phyloP scores from a whole-genome alignment of 257 asterid genomes.

The Osmanthus fragrans region DNA sequence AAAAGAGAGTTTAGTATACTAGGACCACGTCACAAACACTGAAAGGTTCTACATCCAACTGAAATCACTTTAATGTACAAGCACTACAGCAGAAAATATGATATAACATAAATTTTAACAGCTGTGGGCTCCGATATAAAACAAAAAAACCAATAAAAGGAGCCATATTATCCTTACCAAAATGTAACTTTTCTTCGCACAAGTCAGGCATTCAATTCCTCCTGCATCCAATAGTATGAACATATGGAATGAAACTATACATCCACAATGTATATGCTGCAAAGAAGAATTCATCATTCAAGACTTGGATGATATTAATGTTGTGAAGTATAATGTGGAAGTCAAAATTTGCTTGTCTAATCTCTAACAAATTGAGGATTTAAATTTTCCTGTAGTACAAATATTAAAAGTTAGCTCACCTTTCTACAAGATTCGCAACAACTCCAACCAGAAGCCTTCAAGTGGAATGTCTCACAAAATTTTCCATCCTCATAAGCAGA shows the following conservation, averaged over 20 bases:
- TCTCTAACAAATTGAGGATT: constrained; percentile 15
- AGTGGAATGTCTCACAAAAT: constrained; percentile 90
- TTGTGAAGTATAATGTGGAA: not conserved
- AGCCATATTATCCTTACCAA: constrained; percentile 54
- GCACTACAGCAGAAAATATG: constrained; percentile 1
- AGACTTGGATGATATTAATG: not conserved
- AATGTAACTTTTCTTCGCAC: constrained; percentile 78
- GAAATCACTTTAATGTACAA: constrained; percentile 7
- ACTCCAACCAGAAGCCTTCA: constrained; percentile 95
- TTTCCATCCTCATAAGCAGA: constrained; percentile 85
- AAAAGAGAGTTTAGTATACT: not conserved
- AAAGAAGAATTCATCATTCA: constrained; percentile 31
- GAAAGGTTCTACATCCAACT: not conserved
- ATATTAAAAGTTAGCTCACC: constrained; percentile 43
- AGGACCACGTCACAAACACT: constrained; percentile 12
- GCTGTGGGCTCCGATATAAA: not conserved
- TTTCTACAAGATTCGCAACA: constrained; percentile 97
- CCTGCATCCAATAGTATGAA: constrained; percentile 98
- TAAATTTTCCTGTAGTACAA: not conserved
- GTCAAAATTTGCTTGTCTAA: constrained; percentile 15
- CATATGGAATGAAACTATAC: constrained; percentile 97
- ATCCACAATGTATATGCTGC: constrained; percentile 99
- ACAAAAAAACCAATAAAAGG: constrained; percentile 4
- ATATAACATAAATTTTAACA: not conserved
- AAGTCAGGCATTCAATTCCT: constrained; percentile 92